These are phyloP conservation scores for Ricinus communis DNA, from an alignment of 345 rosid species.

Conservation along the genomic window DNA sequence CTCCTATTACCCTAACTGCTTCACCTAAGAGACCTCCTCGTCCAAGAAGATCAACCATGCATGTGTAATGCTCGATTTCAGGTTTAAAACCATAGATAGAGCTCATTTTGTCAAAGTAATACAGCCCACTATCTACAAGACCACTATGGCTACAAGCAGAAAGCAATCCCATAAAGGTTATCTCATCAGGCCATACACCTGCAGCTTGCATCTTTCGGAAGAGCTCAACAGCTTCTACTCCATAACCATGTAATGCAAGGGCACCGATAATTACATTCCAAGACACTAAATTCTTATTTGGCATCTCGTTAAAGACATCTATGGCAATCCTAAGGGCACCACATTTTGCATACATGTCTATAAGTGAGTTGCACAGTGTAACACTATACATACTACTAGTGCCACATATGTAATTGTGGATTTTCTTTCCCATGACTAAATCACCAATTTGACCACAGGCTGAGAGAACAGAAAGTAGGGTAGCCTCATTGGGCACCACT, in stretches of 20 bases:
- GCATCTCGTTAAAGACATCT: slow-evolving; percentile 39
- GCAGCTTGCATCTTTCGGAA: slow-evolving; percentile 44
- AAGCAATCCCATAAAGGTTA: slow-evolving; percentile 49
- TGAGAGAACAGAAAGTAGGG: slow-evolving; percentile 33
- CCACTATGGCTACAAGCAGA: slow-evolving; percentile 53
- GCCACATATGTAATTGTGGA: slow-evolving; percentile 15
- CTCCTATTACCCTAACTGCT: slow-evolving; percentile 25
- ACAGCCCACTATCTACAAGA: slow-evolving; percentile 42
- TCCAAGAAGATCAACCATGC: slow-evolving; percentile 56
- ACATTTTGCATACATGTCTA: slow-evolving; percentile 58
- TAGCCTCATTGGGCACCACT: slow-evolving; percentile 19
- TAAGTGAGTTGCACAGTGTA: slow-evolving; percentile 24
- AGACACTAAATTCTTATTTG: slow-evolving; percentile 46
- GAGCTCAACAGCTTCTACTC: slow-evolving; percentile 44
- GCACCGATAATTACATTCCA: slow-evolving; percentile 63
- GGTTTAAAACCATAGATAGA: slow-evolving; percentile 37
- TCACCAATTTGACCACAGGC: slow-evolving; percentile 40
- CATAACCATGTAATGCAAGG: slow-evolving; percentile 47
- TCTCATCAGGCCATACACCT: slow-evolving; percentile 29
- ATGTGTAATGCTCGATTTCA: slow-evolving; percentile 56
- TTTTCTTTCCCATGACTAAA: slow-evolving; percentile 9
- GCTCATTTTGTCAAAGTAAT: slow-evolving; percentile 41
- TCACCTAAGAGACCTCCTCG: slow-evolving; percentile 42
- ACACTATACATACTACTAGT: slow-evolving; percentile 5
- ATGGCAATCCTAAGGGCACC: slow-evolving; percentile 38